Percentiles rank a stretch among this genome's conserved stretches.
phyloP scores from a whole-genome alignment of 148 eudicot genomes.

The Drosera capensis region DNA sequence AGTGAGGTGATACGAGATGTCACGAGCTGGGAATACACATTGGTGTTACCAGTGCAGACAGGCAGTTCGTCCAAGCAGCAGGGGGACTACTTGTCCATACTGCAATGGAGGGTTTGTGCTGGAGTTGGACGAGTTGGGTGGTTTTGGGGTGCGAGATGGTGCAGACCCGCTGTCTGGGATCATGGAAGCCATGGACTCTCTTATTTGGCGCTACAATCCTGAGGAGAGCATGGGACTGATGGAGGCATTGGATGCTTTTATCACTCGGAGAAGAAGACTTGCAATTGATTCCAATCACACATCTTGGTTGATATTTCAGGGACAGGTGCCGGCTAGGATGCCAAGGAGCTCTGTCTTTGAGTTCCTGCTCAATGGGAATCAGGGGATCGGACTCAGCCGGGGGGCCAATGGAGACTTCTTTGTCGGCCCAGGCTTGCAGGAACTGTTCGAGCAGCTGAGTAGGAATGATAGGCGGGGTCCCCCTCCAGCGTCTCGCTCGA shows the following conservation, averaged over 20 bases:
- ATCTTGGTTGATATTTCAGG: conserved; percentile 56
- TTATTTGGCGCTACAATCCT: conserved; percentile 11
- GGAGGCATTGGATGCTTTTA: conserved; percentile 50
- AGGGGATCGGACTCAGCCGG: conserved; percentile 41
- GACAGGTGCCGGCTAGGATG: conserved; percentile 40
- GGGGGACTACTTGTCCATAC: conserved; percentile 36
- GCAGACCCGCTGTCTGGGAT: conserved; percentile 32
- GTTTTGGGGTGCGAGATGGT: conserved; percentile 16
- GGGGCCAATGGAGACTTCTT: conserved; percentile 48
- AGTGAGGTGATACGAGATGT: not conserved
- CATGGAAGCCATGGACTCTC: conserved; percentile 27
- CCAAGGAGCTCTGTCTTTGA: conserved; percentile 39
- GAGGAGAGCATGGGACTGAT: conserved; percentile 32
- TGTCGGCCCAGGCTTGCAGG: conserved; percentile 62
- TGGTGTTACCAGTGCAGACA: conserved; percentile 76
- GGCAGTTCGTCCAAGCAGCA: conserved; percentile 39
- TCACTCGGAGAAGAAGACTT: conserved; percentile 51
- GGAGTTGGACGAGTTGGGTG: conserved; percentile 47
- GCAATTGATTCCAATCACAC: conserved; percentile 31
- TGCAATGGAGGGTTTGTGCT: conserved; percentile 78
- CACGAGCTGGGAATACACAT: conserved; percentile 44
- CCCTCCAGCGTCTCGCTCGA: conserved; percentile 71
- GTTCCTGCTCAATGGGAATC: conserved; percentile 40
- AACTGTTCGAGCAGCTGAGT: conserved; percentile 62
- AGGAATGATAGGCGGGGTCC: conserved; percentile 68